Base-by-base conservation (phyloP, 805 yeast species). In the Metschnikowia aberdeeniae region DNA sequence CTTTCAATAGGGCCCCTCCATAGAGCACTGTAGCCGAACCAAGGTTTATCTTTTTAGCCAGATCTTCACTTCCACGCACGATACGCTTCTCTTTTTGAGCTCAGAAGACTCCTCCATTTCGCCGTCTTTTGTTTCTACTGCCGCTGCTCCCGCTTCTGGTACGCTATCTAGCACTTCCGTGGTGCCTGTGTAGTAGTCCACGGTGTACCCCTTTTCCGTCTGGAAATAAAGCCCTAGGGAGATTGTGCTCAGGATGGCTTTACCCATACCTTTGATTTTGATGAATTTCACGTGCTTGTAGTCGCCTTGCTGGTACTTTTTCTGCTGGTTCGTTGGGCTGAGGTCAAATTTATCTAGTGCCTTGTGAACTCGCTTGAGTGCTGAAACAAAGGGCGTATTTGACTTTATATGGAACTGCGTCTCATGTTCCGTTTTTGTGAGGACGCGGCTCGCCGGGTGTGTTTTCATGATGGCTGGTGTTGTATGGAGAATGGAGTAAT, bases 161-260 rank as follows among this genome's bases (percentile, higher is more conserved):
- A 81, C 71, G 62, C 88, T 96, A 62, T 89, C 97, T 22, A 86
- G 58, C 0, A 89, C 89, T 22, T 77, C 76, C 0, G 84, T 73
- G 5, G 84, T 79, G 20, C 76, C 81, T 0, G 96, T 89, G 26
- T 64, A 60, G 1, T 86, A 56, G 10, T 84, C 88, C 7, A 86
- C 78, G 46, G 59, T 68, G 57, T 75, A 68, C 7, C 75, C 72
- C 34, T 72, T 66, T 29, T 76, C 74, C 12, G 65, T 67, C 53
- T 77, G 77, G 57, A 82, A 84, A 55, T 80, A 75, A 24, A 80
- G 60, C 0, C 80, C 95, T 1, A 89, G 50, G 11, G 81, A 68
- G n/a, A 85, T 49, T 0, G 83, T 79, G 55, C 77, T 83, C 40
- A 76, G 81, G 8, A 85, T 78, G 8, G 90, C 58, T 20, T 59